Percentiles rank a stretch among this genome's conserved stretches.
phyloP scores from a whole-genome alignment of 495 filamentous ascomycete genomes.

The Rhypophila decipiens region DNA sequence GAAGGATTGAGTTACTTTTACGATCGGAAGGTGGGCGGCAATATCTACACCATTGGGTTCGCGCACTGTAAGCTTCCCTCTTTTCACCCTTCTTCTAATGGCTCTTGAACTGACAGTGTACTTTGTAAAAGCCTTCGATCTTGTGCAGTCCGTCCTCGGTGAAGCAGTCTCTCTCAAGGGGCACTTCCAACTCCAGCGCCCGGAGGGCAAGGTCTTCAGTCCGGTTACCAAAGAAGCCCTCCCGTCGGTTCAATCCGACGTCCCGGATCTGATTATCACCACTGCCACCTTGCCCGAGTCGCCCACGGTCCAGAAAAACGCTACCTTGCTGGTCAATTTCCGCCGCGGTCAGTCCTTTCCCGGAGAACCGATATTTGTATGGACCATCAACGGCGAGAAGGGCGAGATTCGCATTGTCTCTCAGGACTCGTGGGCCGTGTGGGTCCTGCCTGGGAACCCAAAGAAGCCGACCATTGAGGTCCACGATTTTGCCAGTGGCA shows the following conservation, averaged over 20 bases:
- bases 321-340: constrained; percentile 38
- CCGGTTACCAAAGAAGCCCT: constrained; percentile 17
- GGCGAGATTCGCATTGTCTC: constrained; percentile 48
- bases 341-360: constrained; percentile 46
- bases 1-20: constrained; percentile 39
- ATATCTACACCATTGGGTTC: constrained; percentile 46
- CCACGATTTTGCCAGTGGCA: constrained; percentile 33
- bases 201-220: constrained; percentile 28
- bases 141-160: constrained; percentile 38
- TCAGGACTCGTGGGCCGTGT: constrained; percentile 22
- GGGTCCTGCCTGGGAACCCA: constrained; percentile 25
- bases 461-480: constrained; percentile 35
- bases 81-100: not conserved
- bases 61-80: constrained; percentile 39
- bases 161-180: constrained; percentile 33
- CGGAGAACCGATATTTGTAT: constrained; percentile 40
- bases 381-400: constrained; percentile 49
- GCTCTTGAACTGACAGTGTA: not conserved
- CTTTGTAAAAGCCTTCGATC: constrained; percentile 23
- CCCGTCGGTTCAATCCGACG: constrained; percentile 26
- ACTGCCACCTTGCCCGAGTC: constrained; percentile 39
- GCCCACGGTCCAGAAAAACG: constrained; percentile 15
- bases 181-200: constrained; percentile 41
- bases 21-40: constrained; percentile 40
- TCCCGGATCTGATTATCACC: constrained; percentile 43